Base-by-base conservation (phyloP, 1,139 yeast species). In the Geotrichum bryndzae region DNA sequence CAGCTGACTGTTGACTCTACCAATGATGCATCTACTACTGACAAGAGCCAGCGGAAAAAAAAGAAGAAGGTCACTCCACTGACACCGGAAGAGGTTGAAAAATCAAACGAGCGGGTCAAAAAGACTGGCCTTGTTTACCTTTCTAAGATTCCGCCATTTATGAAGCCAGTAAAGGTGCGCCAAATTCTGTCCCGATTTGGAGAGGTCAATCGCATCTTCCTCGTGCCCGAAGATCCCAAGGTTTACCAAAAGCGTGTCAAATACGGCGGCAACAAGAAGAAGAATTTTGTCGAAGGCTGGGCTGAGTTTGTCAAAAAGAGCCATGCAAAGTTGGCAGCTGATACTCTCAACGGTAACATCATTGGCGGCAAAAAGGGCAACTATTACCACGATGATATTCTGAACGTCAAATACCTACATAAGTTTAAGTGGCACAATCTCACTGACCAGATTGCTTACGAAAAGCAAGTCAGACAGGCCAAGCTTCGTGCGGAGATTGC, bases 401-500 rank as follows among this genome's bases (percentile, higher is more conserved):
- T 95, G 77, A 94, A 91, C 72, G 85, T 94, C 64, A 92, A 90
- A 73, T 94, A 94, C 70, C 79, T 94, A 66, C 87, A 91, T 15
- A 91, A 94, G 5, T 95, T 92, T 80, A 94, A 95, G 72, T 94
- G 99, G 99, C 81, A 87, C 64, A 96, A 95, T 70, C 80, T 94
- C 71, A 91, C 98, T 1, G 96, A 89, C 72, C 97, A 94, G 72
- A 89, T 94, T 67, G 92, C 97, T 5, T 84, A 84, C 70, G 99
- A 94, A 75, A 87, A 88, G 67, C 97, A 92, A 73, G 81, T 88
- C 53, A 84, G 97, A 75, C 96, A 90, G 71, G 85, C 94, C 61
- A 90, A 90, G 75, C 79, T 94, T 70, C 86, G 92, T 61, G 82
- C 95, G 66, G 98, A 95, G 74, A 83, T 94, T 54, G 84, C 96